Base-by-base conservation (phyloP, 208 protist genomes). In the Leishmania lainsoni region DNA sequence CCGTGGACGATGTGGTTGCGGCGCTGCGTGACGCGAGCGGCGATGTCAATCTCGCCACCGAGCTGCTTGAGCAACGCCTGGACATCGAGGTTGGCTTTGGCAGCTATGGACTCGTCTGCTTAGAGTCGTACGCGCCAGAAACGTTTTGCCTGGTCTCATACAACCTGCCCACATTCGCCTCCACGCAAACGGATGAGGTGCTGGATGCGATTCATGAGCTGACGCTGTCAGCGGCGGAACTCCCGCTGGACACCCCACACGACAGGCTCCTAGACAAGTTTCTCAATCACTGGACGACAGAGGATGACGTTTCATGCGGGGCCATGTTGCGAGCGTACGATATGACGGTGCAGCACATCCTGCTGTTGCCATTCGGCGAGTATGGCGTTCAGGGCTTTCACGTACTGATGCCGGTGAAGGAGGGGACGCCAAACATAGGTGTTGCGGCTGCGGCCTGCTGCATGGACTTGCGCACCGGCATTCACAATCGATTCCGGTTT, bases 401-500 rank as follows among this genome's bases (percentile, higher is more conserved):
- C 74, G 89, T 97, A 56, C 69, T 94, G 48, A 51, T 90, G 68
- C 94, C 94, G 3, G 87, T 95, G 39, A 93, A 92, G 75, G 75
- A 88, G 39, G 89, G 91, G 70, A 89, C 88, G 26, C 94, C 94
- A 49, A 97, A 97, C 83, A 96, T 97, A 71, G 94, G 94, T 71
- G 78, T 89, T 5, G 94, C 79, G 1, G 94, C 91, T 17, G 92
- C 92, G 26, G 91, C 93, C 42, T 96, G 93, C 83, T 97, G 92
- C 87, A 81, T 97, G 76, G 94, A 97, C 86, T 78, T 97, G 74
- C 87, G 92, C 81, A 97, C 93, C 6, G 94, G 94, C 63, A 96
- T 97, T 72, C 94, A 96, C 85, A 97, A 95, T 81, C 94, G 93
- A 35, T 97, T 97, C 80, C 87, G 94, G 14, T 97, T 97, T 83